Evolutionary conservation across 305 asterid genomes (phyloP).

Genomic region (Fraxinus ornus): DNA sequence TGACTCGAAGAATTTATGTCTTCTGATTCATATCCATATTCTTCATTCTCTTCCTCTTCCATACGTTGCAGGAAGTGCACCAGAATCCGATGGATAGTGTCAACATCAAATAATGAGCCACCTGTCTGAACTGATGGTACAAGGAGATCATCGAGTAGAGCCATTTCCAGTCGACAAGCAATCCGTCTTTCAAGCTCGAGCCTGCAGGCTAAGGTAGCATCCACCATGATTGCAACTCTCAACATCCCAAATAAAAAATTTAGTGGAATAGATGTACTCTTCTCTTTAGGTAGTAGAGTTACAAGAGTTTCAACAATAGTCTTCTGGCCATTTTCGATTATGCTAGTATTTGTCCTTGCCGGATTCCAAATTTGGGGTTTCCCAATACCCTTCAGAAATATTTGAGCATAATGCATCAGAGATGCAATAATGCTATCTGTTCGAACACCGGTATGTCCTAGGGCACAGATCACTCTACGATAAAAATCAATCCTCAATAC

Average conservation of each 20-base stretch:
- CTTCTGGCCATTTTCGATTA: conserved; percentile 41
- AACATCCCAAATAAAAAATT: conserved; percentile 61
- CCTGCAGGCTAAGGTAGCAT: conserved; percentile 47
- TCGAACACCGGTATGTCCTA: conserved; percentile 51
- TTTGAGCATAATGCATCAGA: conserved; percentile 60
- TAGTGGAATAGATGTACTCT: conserved; percentile 45
- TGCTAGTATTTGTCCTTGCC: conserved; percentile 37
- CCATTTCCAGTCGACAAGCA: conserved; percentile 53
- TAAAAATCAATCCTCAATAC: conserved; percentile 44
- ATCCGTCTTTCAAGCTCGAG: conserved; percentile 64
- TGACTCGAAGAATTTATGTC: conserved; percentile 47
- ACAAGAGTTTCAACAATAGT: conserved; percentile 47
- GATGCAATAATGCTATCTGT: conserved; percentile 53
- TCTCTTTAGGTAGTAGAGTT: conserved; percentile 47
- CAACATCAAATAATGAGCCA: conserved; percentile 59
- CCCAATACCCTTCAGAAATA: conserved; percentile 54
- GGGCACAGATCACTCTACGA: conserved; percentile 42
- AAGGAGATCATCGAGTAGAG: conserved; percentile 58
- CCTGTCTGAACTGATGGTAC: conserved; percentile 54
- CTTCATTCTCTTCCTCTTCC: conserved; percentile 52
- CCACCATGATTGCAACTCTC: conserved; percentile 57
- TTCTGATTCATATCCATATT: conserved; percentile 55
- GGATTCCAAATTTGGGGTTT: conserved; percentile 67
- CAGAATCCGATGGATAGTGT: conserved; percentile 51
- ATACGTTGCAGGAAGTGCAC: conserved; percentile 55